phyloP scores from a whole-genome alignment of 495 filamentous ascomycete genomes.

The Aspergillus taichungensis region DNA sequence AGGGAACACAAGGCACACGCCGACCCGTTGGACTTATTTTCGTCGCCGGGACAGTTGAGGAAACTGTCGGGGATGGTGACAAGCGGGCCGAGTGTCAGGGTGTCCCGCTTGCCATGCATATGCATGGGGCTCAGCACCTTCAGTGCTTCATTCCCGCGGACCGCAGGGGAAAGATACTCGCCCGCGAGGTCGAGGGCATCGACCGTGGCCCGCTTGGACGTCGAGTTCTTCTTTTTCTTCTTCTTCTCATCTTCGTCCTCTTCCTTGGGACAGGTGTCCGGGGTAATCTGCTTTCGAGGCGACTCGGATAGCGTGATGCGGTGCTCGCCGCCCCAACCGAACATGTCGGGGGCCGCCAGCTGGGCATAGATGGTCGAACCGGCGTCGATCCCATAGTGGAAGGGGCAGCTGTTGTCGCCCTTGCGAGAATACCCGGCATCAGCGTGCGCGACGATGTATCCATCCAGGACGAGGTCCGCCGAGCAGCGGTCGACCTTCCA shows the following conservation, averaged over 20 bases:
- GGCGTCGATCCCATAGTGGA: slow-evolving; percentile 18
- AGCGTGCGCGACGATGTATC: slow-evolving; percentile 9
- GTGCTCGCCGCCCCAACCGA: slow-evolving; percentile 6
- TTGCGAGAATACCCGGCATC: not conserved
- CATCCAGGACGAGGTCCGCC: slow-evolving; percentile 15
- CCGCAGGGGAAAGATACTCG: too few species aligned
- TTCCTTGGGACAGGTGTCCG: not conserved
- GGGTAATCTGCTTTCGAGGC: slow-evolving; percentile 3
- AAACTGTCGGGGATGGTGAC: slow-evolving; percentile 1
- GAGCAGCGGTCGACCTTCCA: slow-evolving; percentile 12
- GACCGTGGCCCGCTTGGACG: too few species aligned
- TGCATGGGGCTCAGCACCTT: not conserved
- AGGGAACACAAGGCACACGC: not conserved
- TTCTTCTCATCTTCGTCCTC: too few species aligned
- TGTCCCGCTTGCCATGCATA: not conserved
- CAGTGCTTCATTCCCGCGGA: not conserved
- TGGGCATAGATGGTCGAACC: slow-evolving; percentile 14
- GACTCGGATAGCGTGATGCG: not conserved
- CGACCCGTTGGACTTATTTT: not conserved
- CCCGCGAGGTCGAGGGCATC: too few species aligned
- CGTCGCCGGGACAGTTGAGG: not conserved
- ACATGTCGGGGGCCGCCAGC: slow-evolving; percentile 8
- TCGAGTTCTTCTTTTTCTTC: too few species aligned
- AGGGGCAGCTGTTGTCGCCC: slow-evolving; percentile 12
- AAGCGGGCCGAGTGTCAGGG: not conserved